Evolutionary conservation across 257 asterid genomes (phyloP), one percentile per base, ranked within the genome.

Genomic region (Rauvolfia tetraphylla): DNA sequence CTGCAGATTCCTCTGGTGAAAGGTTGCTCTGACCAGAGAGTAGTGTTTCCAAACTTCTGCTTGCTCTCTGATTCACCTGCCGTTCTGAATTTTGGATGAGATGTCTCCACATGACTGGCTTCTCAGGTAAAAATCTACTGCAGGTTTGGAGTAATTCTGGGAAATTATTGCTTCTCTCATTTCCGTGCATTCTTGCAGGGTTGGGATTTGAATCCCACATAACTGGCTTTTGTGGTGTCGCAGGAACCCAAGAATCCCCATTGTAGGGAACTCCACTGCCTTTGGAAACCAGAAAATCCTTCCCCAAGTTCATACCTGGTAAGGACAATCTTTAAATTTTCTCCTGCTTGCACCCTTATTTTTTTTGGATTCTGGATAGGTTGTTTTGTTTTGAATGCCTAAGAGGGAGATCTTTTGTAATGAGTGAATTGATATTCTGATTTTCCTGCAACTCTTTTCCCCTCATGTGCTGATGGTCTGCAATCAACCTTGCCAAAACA

Each of bases 261-360:
- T 79, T 85, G 79, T 70, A 83, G 69, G 51, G 1, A 29, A 75
- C 80, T 49, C 81, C 85, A 59, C 87, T 84, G 66, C 76, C 89
- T 76, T 27, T 80, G 83, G 87, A 86, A 74, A 79, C 71, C 29
- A 82, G 74, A 75, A 78, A 83, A 59, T 85, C 87, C 74, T 83
- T 88, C 84, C 91, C 92, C 83, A 76, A 81, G 83, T 84, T 84
- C 96, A 92, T 92, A 79, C 49, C 80, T 44, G 7, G 73, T 56
- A 59, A 44, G 56, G 57, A 59, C 76, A 56, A 54, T 68, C 61
- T 83, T 22, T 17, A 39, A 71, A 74, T 69, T 18, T 69, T 65
- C 31, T 49, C 20, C 58, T 53, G 54, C 22, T 71, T 68, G 42
- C 63, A 51, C 20, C 72, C 67, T 56, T 51, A 66, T 68, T 6